Evolutionary conservation across 345 rosid genomes (phyloP).

Genomic region (Tarenaya hassleriana): DNA sequence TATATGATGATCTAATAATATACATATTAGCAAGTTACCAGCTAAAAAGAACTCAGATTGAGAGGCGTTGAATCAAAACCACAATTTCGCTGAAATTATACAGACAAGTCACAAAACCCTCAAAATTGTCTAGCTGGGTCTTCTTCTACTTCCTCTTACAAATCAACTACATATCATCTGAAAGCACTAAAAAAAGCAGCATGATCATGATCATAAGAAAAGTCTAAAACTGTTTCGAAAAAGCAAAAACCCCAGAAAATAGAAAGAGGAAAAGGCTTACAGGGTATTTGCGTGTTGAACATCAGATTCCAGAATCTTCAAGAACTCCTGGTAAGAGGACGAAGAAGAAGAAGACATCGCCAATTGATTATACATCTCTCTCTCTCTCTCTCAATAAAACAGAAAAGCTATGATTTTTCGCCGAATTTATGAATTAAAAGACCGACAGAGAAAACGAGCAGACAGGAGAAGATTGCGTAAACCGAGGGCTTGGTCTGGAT

Average conservation of each 20-base stretch:
- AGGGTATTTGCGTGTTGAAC: slow-evolving; percentile 77
- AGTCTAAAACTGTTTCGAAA: slow-evolving; percentile 9
- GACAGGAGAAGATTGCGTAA: slow-evolving; percentile 27
- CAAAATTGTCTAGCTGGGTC: slow-evolving; percentile 16
- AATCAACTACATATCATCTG: slow-evolving; percentile 22
- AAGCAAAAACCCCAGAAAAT: slow-evolving; percentile 16
- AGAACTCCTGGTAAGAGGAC: slow-evolving; percentile 51
- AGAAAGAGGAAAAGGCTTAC: slow-evolving; percentile 41
- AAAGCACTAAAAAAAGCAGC: slow-evolving; percentile 2
- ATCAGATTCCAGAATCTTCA: slow-evolving; percentile 81
- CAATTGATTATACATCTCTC: slow-evolving; percentile 30
- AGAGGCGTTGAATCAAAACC: no score
- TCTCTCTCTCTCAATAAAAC: slow-evolving; percentile 10
- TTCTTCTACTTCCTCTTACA: slow-evolving; percentile 17
- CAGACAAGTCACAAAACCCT: not conserved
- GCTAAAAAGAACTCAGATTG: no score
- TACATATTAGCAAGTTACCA: no score
- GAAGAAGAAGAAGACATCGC: slow-evolving; percentile 20
- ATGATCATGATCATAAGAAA: no score
- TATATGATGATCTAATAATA: no score
- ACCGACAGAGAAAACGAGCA: slow-evolving; percentile 12
- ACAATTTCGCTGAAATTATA: not conserved
- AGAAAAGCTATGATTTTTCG: slow-evolving; percentile 3
- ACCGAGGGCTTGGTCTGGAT: slow-evolving; percentile 27
- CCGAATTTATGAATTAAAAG: slow-evolving; percentile 4